Evolutionary conservation across 371 early-diverging fungal species (phyloP), one percentile per base, ranked within the genome.

Genomic region (Syncephalastrum racemosum): DNA sequence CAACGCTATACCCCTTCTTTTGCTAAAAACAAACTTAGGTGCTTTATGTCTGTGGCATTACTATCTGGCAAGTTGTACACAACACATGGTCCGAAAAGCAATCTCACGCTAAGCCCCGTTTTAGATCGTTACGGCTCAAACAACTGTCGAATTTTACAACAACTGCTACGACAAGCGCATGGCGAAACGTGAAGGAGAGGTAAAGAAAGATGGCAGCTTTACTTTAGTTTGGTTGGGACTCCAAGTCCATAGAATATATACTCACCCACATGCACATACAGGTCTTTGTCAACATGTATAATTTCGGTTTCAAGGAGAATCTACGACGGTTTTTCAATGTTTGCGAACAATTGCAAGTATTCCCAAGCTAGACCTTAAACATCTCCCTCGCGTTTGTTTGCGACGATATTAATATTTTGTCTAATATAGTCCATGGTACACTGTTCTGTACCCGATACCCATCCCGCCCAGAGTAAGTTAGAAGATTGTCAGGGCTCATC

Each of bases 71-170:
- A 59, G 63, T 40, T 19, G 15, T 20, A 18, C 53, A 39, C 15
- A 19, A 16, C 16, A n/a, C 7, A 18, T 23, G 16, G 18, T 45
- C 16, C 12, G 7, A 16, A 16, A 46, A 13, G 15, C 19, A 16
- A 36, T 54, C 45, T 45, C 19, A 18, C 18, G 18, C 20, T 31
- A 45, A 44, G 22, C 18, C 16, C 14, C 25, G 39, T 20, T 25
- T 24, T 63, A 75, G 76, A 69, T 73, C n/a, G 36, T 81, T 46
- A 81, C 84, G n/a, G 84, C 79, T 2, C 84, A 84, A 51, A 84
- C 84, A 16, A 84, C 84, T 3, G 66, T 84, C 19, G 84, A 84
- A 42, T 82, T 80, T 51, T 81, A 82, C 68, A 81, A 82, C 50
- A 84, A 84, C 50, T 49, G 72, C 10, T 82, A 82, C 23, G 82